Percentiles rank a stretch among this genome's conserved stretches.
These are phyloP conservation scores for Eimeria tenella DNA, from an alignment of 169 alveolate species.

Conservation along the genomic window DNA sequence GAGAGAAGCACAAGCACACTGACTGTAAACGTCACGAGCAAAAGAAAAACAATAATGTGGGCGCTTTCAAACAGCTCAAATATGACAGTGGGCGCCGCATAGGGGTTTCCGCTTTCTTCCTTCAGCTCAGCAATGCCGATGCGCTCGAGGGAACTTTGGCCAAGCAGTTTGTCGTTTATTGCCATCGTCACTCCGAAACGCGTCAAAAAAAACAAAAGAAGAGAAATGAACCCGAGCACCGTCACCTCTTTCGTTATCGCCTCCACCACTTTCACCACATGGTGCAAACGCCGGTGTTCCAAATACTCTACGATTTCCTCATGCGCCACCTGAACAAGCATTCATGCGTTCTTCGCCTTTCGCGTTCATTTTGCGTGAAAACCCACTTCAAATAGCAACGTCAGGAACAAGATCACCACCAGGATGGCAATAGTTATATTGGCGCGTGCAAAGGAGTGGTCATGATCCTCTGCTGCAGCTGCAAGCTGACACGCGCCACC, in stretches of 20 bases:
- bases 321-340: slow-evolving; percentile 31
- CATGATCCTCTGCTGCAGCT: not conserved
- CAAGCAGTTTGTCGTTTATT: slow-evolving; percentile 70
- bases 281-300: slow-evolving; percentile 62
- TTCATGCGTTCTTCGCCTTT: no score
- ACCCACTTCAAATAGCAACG: slow-evolving; percentile 71
- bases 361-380: not conserved
- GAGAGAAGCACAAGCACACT: slow-evolving; percentile 18
- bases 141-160: slow-evolving; percentile 65
- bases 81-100: slow-evolving; percentile 78
- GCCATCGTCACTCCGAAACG: slow-evolving; percentile 71
- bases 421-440: slow-evolving; percentile 57
- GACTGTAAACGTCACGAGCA: slow-evolving; percentile 54
- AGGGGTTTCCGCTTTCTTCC: slow-evolving; percentile 77
- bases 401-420: slow-evolving; percentile 56
- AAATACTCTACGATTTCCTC: slow-evolving; percentile 61
- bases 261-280: slow-evolving; percentile 62
- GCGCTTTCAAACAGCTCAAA: slow-evolving; percentile 75
- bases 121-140: slow-evolving; percentile 74
- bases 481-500: slow-evolving; percentile 13
- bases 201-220: slow-evolving; percentile 68
- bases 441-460: slow-evolving; percentile 33
- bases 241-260: slow-evolving; percentile 76
- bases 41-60: slow-evolving; percentile 70
- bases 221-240: slow-evolving; percentile 78